Base-by-base conservation (phyloP, 257 asterid genomes). In the Gentiana straminea region DNA sequence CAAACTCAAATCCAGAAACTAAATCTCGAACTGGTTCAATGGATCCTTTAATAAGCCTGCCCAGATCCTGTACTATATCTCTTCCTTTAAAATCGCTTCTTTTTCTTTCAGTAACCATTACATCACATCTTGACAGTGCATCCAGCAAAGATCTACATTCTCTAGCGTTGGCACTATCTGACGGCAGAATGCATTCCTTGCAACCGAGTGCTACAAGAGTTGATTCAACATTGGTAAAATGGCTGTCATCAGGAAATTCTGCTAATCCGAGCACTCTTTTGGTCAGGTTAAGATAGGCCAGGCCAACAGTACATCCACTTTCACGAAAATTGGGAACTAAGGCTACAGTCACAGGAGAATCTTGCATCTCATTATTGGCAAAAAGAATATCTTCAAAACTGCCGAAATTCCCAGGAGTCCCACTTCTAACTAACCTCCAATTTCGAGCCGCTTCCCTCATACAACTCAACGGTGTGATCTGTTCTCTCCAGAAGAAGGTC, bases 311-410 rank as follows among this genome's bases (percentile, higher is more conserved):
- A 62, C 93, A 86, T 60, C 84, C 95, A 71, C 78, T 85, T 68
- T 85, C 94, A 45, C 83, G 81, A 33, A 80, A 73, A 68, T 70
- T 79, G 45, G 88, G 83, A 51, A 68, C 61, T 49, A 88, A 63
- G 47, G 97, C 92, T 62, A 77, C 85, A 58, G 83, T 81, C 33
- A 66, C 91, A 6, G 98, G 95, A 55, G 94, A 76, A 73, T 92
- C 97, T 67, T 78, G 97, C 98, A 92, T 92, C 56, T 92, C 98
- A 70, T 83, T 81, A 79, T 84, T 85, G 38, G 98, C 95, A 73
- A 87, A 92, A 60, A 92, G 79, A 66, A 85, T 70, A 53, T 92
- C 98, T 65, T 92, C 97, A 64, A 92, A 92, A 64, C 90, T 83
- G 60, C 89, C 89, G 62, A 92, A 71, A 70, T 85, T 85, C 66